Evolutionary conservation across 208 protist species (phyloP).

Genomic region (Acanthamoeba royreba): DNA sequence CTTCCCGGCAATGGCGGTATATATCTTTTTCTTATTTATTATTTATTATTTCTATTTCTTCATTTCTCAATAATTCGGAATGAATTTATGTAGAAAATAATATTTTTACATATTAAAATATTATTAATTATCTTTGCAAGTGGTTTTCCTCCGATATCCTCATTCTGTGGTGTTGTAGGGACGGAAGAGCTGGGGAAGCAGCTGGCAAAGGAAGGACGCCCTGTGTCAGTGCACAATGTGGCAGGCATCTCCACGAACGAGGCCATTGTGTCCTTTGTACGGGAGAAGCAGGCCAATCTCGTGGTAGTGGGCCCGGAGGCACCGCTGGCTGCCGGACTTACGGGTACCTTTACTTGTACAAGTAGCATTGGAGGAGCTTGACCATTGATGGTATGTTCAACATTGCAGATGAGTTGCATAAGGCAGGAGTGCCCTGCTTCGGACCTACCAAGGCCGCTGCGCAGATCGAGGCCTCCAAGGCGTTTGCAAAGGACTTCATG

Average conservation of each 20-base stretch:
- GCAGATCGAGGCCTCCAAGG: conserved; percentile 75
- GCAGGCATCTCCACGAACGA: background rate
- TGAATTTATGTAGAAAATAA: background rate
- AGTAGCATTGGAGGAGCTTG: background rate
- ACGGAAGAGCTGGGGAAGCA: background rate
- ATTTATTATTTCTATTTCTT: background rate
- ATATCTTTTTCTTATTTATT: background rate
- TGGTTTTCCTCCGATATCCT: background rate
- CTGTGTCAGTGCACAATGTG: background rate
- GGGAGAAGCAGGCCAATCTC: conserved; percentile 12
- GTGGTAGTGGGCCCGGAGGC: conserved; percentile 78
- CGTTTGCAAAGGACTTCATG: conserved; percentile 82
- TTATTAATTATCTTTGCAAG: background rate
- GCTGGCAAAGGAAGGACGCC: background rate
- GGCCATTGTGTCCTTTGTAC: conserved; percentile 7
- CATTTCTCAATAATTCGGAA: background rate
- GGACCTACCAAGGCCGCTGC: conserved; percentile 71
- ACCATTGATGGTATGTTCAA: background rate
- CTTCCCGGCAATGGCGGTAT: conserved; percentile 68
- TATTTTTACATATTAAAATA: background rate
- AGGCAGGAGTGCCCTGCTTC: conserved; percentile 60
- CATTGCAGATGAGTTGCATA: conserved; percentile 1
- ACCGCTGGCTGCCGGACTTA: conserved; percentile 72
- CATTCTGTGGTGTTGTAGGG: background rate
- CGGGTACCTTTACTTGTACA: conserved; percentile 45